Base-by-base conservation (phyloP, 1,139 yeast genomes). In the Komagataea norvegica region DNA sequence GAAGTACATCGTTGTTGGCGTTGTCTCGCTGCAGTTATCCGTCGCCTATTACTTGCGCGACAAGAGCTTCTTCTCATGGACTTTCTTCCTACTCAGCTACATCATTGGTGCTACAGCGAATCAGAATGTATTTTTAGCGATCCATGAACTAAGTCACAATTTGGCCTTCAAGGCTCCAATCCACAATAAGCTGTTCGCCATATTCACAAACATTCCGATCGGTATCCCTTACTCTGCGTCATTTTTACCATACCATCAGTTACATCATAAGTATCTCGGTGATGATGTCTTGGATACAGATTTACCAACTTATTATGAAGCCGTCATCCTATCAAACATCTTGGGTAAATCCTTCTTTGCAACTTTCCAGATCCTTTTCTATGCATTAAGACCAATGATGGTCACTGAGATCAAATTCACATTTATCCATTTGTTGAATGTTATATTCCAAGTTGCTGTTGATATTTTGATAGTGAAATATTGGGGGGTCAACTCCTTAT, bases 211-310 rank as follows among this genome's bases (percentile, higher is more conserved):
- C 56, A 62, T 85, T 36, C 95, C 96, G 1, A 85, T 88, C 38
- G 96, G 95, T 1, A 71, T 88, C 26, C 96, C 96, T 1, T 88
- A 86, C 60, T 74, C 87, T 29, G 96, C 96, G 0, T 82, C 94
- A 3, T 88, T 88, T 61, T 87, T 83, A 44, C 96, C 96, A 9
- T 88, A 88, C 59, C 96, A 88, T 55, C 86, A 86, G 57, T 68
- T 88, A 34, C 96, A 88, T 55, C 96, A 88, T 62, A 88, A 88
- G 60, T 87, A 83, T 54, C 63, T 84, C 56, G 96, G 96, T n/a
- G 95, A 88, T 57, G 82, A 78, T 49, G 68, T 71, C 35, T 77
- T 77, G 54, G 96, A 88, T 59, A 83, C 96, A 1, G 96, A 88
- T 59, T 67, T 88, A 46, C 96, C 96, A 27, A 88, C 96, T 0